These are phyloP conservation scores for Acer negundo DNA, from an alignment of 345 rosid species.

Conservation along the genomic window DNA sequence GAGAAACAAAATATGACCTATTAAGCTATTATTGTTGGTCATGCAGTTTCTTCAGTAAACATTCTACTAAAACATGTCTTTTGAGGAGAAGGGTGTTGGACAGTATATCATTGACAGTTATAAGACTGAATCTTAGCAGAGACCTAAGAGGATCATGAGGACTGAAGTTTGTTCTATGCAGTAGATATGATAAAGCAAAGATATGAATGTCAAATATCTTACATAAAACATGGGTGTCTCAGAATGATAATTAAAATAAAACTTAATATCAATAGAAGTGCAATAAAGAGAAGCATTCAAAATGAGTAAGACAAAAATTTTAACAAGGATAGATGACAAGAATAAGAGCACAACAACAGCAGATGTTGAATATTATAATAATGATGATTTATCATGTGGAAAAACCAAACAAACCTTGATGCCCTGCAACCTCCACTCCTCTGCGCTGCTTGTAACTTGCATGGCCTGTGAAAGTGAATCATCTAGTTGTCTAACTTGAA, in stretches of 20 bases:
- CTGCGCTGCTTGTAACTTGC: conserved; percentile 48
- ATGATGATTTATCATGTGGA: neutral
- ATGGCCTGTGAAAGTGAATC: conserved; percentile 38
- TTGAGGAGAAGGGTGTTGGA: neutral
- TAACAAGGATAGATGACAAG: neutral
- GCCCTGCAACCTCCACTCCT: conserved; percentile 53
- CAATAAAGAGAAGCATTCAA: neutral
- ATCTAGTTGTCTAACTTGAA: conserved; percentile 40
- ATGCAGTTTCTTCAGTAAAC: neutral
- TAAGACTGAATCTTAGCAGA: neutral
- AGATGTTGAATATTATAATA: neutral
- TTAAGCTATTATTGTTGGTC: too few relatives aligned
- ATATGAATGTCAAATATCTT: too few relatives aligned
- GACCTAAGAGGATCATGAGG: neutral
- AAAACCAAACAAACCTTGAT: conserved; percentile 36
- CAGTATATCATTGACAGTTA: too few relatives aligned
- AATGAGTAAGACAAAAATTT: too few relatives aligned
- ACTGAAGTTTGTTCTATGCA: neutral
- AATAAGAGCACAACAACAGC: neutral
- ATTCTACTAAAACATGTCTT: neutral
- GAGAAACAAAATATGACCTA: too few relatives aligned
- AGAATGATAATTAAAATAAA: too few relatives aligned
- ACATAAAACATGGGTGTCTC: neutral
- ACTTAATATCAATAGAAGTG: too few relatives aligned
- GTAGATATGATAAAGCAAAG: neutral